A percentile compares a stretch with the other conserved stretches of the same genome.
Conservation (phyloP, 108 stramenopile species). For the Schizochytrium sp. region DNA sequence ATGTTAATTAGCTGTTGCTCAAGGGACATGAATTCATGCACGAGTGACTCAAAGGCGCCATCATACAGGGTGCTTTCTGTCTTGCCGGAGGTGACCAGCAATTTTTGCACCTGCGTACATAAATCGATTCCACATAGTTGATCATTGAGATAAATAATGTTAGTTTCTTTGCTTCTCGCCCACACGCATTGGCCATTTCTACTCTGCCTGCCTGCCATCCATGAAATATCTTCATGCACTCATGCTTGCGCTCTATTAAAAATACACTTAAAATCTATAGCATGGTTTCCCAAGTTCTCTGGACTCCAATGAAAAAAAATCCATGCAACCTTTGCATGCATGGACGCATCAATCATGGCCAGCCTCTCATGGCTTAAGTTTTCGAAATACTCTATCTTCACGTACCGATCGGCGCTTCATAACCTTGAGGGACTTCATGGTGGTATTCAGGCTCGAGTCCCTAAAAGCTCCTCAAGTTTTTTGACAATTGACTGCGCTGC, state of each 20-base stretch:
- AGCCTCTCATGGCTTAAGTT: background rate
- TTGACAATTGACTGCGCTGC: too few relatives aligned
- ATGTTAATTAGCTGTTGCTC: constrained; percentile 26
- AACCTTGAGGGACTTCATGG: constrained; percentile 22
- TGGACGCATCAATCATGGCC: background rate
- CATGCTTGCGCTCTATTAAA: too few relatives aligned
- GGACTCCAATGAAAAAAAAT: background rate
- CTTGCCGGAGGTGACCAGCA: constrained; percentile 25
- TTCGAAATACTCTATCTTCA: background rate
- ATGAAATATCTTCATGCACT: too few relatives aligned
- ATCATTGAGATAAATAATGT: background rate
- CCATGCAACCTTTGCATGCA: background rate
- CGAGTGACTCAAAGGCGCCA: background rate
- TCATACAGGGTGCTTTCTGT: constrained; percentile 38
- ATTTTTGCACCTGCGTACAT: constrained; percentile 9
- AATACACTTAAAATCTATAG: too few relatives aligned
- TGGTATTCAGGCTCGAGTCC: too few relatives aligned
- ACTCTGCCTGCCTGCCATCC: too few relatives aligned
- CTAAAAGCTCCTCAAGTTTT: too few relatives aligned
- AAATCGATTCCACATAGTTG: background rate
- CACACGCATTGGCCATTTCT: background rate
- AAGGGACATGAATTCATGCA: constrained; percentile 26
- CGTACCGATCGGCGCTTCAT: constrained; percentile 39
- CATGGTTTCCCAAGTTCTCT: background rate
- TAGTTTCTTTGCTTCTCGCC: background rate